Conservation (phyloP, 192 early-diverging fungal species). For the Phycomyces nitens region DNA sequence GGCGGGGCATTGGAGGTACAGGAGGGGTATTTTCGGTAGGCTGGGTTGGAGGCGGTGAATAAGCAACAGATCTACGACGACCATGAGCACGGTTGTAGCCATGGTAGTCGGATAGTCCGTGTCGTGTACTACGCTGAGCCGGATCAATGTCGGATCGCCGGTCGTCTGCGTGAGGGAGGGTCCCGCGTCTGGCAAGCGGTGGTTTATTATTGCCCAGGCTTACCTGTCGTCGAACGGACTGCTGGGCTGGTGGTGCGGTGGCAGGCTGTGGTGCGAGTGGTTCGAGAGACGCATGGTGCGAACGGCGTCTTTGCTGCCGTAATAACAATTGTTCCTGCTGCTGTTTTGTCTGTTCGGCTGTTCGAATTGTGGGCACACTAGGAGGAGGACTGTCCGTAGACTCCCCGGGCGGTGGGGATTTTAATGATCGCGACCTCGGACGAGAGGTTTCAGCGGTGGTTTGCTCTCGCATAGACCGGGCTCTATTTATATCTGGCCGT, state of each 20-base stretch:
- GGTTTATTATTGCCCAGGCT: too few species aligned
- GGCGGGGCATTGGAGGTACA: constrained; percentile 30
- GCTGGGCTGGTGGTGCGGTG: background rate
- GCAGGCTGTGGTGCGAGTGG: background rate
- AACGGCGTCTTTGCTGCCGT: background rate
- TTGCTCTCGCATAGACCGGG: background rate
- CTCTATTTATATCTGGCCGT: background rate
- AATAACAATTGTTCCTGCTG: background rate
- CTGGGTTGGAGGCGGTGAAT: constrained; percentile 19
- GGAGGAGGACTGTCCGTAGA: background rate
- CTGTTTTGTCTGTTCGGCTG: background rate
- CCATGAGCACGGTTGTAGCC: background rate
- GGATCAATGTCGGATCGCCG: too few species aligned
- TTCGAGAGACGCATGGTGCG: background rate
- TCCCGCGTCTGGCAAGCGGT: too few species aligned
- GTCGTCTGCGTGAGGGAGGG: too few species aligned
- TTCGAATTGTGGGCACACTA: background rate
- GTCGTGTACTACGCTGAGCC: too few species aligned
- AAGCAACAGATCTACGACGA: constrained; percentile 11
- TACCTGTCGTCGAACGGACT: background rate
- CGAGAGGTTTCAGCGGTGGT: background rate
- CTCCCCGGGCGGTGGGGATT: background rate
- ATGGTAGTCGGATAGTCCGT: too few species aligned
- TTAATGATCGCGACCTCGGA: background rate
- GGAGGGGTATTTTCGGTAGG: constrained; percentile 16